Percentiles rank a stretch among this genome's conserved stretches.
These are phyloP conservation scores for Populus hybrid DNA, from an alignment of 441 rosid genomes.

Conservation along the genomic window DNA sequence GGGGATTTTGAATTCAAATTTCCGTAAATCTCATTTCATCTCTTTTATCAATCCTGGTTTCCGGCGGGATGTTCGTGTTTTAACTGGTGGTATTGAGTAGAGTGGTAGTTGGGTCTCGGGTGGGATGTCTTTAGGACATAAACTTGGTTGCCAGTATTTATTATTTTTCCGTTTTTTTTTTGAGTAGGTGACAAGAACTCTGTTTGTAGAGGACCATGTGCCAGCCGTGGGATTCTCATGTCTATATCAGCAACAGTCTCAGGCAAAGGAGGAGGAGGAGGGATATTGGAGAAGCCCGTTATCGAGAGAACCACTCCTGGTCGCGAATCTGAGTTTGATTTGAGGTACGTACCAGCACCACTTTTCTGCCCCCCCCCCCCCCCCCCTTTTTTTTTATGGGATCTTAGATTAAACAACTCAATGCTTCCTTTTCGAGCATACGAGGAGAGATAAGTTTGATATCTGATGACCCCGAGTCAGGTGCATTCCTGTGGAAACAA, in stretches of 20 bases:
- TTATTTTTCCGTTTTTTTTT: conserved; percentile 12
- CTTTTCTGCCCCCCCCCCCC: not conserved
- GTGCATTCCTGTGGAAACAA: not conserved
- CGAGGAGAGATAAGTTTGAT: not conserved
- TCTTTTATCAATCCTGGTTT: not conserved
- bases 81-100: not conserved
- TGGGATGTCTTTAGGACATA: not conserved
- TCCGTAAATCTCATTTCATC: not conserved
- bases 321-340: conserved; percentile 85
- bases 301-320: conserved; percentile 79
- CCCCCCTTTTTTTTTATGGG: not conserved
- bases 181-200: conserved; percentile 56
- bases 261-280: conserved; percentile 95
- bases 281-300: conserved; percentile 82
- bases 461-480: not conserved
- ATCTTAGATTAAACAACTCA: not conserved
- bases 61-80: not conserved
- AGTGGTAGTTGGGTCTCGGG: not conserved
- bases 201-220: conserved; percentile 54
- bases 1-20: not conserved
- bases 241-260: conserved; percentile 50
- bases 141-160: not conserved
- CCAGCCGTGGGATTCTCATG: conserved; percentile 52
- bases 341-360: conserved; percentile 44
- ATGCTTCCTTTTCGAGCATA: not conserved